Evolutionary conservation across 2,329 filamentous ascomycete genomes (phyloP).

Genomic region (Aspergillus tanneri): DNA sequence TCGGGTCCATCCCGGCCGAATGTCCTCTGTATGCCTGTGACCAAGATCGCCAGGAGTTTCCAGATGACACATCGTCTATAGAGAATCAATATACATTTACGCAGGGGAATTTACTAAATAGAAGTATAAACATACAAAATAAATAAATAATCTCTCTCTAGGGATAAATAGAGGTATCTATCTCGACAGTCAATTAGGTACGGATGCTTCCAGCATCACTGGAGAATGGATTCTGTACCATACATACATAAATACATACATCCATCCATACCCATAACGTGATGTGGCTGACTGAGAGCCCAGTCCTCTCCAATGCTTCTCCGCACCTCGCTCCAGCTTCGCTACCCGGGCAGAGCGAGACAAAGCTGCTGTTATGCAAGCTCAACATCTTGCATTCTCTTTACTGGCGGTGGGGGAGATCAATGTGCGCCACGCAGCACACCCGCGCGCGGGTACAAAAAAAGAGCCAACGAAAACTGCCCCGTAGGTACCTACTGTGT

Average conservation of each 20-base stretch:
- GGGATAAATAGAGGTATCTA: no score
- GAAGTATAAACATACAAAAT: no score
- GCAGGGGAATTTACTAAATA: no score
- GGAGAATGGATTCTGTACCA: no score
- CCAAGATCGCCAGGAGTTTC: constrained; percentile 13
- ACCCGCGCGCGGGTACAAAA: constrained; percentile 4
- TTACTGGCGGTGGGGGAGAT: constrained; percentile 4
- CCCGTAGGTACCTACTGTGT: background rate
- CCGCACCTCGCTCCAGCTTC: constrained; percentile 4
- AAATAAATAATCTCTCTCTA: no score
- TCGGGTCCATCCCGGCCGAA: constrained; percentile 17
- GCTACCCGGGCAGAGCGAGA: constrained; percentile 11
- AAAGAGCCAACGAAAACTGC: constrained; percentile 4
- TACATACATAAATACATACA: no score
- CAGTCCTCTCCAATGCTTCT: constrained; percentile 7
- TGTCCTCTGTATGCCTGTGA: constrained; percentile 5
- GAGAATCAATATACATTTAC: no score
- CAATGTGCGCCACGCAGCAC: background rate
- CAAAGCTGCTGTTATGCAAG: constrained; percentile 7
- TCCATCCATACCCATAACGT: no score
- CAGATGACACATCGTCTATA: no score
- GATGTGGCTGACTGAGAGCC: constrained; percentile 9
- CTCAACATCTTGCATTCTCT: constrained; percentile 9
- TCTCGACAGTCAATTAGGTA: no score
- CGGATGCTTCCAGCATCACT: no score